Percentiles rank a stretch among this genome's conserved stretches.
These are phyloP conservation scores for Candida mattraensis DNA, from an alignment of 805 yeast species.

Conservation along the genomic window DNA sequence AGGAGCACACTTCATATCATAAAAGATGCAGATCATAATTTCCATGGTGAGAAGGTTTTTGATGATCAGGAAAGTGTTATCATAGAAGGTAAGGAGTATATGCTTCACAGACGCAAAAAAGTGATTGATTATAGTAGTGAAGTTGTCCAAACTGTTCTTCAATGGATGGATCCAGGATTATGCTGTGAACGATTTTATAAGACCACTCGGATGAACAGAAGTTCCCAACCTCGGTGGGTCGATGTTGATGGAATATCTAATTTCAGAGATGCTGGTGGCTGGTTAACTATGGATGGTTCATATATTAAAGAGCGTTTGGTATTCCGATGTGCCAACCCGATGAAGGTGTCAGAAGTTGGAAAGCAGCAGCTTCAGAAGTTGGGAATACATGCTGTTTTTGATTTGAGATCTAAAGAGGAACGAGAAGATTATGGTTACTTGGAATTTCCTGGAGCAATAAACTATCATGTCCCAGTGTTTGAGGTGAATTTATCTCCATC, in stretches of 20 bases:
- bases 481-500: conserved; percentile 62
- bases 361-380: conserved; percentile 38
- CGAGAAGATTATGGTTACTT: conserved; percentile 46
- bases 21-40: conserved; percentile 79
- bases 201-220: conserved; percentile 36
- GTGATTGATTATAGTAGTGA: conserved; percentile 57
- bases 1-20: conserved; percentile 61
- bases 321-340: conserved; percentile 65
- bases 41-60: conserved; percentile 50
- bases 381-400: conserved; percentile 58
- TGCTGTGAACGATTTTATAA: conserved; percentile 54
- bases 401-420: conserved; percentile 65
- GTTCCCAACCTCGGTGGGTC: conserved; percentile 54
- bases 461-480: conserved; percentile 61
- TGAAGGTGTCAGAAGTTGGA: conserved; percentile 53
- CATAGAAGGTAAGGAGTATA: conserved; percentile 10
- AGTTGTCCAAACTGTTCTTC: conserved; percentile 49
- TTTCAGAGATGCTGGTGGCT: conserved; percentile 83
- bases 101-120: conserved; percentile 34
- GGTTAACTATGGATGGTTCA: conserved; percentile 41
- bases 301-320: conserved; percentile 54
- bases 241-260: conserved; percentile 65
- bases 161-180: conserved; percentile 43
- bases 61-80: conserved; percentile 21
- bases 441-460: conserved; percentile 42